phyloP scores from a whole-genome alignment of 139 green algal species.

The Chlorokybus atmophyticus region DNA sequence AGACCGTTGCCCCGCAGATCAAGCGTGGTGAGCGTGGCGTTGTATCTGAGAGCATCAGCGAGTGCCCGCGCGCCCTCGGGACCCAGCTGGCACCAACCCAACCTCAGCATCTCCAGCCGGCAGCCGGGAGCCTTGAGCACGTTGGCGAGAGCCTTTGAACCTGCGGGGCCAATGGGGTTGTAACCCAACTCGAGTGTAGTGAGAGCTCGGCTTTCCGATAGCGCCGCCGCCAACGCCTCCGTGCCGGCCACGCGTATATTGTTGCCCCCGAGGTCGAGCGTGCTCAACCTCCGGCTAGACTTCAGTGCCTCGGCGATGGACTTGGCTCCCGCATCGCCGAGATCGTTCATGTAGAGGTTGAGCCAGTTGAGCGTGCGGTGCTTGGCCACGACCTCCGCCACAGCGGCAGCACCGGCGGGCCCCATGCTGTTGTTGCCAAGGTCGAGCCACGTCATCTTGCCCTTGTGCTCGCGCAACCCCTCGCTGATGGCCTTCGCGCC shows the following conservation, averaged over 20 bases:
- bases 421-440: conserved; percentile 83
- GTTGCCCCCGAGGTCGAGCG: conserved; percentile 90
- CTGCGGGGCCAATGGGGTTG: conserved; percentile 79
- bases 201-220: conserved; percentile 24
- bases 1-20: conserved; percentile 86
- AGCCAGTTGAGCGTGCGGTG: conserved; percentile 55
- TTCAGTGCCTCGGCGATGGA: conserved; percentile 49
- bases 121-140: conserved; percentile 82
- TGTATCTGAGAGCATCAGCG: conserved; percentile 37
- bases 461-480: conserved; percentile 42
- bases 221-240: conserved; percentile 37
- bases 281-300: conserved; percentile 41
- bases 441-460: conserved; percentile 55
- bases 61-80: conserved; percentile 26
- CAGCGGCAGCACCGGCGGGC: conserved; percentile 38
- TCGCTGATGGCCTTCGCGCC: conserved; percentile 61
- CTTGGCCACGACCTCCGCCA: conserved; percentile 58
- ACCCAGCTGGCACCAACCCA: conserved; percentile 96
- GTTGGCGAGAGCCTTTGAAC: conserved; percentile 64
- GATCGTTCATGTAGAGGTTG: conserved; percentile 95
- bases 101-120: conserved; percentile 50
- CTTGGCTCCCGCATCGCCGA: conserved; percentile 54
- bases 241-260: conserved; percentile 69
- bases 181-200: conserved; percentile 72
- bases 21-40: conserved; percentile 40